Conservation (phyloP, 2,329 filamentous ascomycete genomes). For the Orbilia quercus region DNA sequence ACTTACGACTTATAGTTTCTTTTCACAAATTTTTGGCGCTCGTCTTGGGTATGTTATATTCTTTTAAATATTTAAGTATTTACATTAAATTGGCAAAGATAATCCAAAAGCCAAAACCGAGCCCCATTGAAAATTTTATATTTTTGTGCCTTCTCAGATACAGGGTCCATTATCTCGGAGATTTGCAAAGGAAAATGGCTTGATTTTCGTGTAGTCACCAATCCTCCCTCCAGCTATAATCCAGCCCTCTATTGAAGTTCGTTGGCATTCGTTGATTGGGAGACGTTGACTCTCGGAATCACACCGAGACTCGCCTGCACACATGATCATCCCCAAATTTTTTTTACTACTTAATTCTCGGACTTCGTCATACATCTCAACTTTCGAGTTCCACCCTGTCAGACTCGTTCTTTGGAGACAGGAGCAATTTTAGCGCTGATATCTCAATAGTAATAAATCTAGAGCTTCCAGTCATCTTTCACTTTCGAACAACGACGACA, state of each 20-base stretch:
- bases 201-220: conserved; percentile 18
- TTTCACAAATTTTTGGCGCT: neutral
- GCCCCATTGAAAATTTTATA: neutral
- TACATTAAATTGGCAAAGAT: no score
- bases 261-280: conserved; percentile 41
- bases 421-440: no score
- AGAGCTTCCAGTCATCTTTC: no score
- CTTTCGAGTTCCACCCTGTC: no score
- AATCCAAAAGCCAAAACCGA: no score
- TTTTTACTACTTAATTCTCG: neutral
- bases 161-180: no score
- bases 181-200: neutral
- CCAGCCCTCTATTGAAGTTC: conserved; percentile 16
- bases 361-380: neutral
- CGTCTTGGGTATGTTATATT: no score
- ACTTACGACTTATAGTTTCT: neutral
- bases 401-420: no score
- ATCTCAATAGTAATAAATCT: no score
- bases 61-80: no score
- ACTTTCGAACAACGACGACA: no score
- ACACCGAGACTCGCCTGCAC: no score
- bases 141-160: conserved; percentile 8
- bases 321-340: neutral
- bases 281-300: conserved; percentile 17
- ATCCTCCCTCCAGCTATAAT: conserved; percentile 14